A percentile compares a stretch with the other conserved stretches of the same genome.
Evolutionary conservation across 2,329 filamentous ascomycete species (phyloP).

Genomic region (Colletotrichum chlorophyti): DNA sequence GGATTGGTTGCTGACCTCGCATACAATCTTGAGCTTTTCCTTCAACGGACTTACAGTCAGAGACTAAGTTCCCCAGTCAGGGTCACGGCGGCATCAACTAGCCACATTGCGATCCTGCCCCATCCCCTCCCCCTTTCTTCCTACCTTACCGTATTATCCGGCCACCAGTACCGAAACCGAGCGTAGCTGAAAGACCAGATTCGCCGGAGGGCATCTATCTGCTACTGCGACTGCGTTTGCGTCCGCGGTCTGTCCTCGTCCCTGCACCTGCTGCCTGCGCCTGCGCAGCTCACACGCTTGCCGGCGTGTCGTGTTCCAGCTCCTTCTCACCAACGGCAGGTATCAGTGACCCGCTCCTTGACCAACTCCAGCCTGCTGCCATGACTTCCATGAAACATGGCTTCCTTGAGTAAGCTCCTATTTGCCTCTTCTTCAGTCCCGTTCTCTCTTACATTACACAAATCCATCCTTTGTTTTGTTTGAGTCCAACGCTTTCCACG

Average conservation of each 20-base stretch:
- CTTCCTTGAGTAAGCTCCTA: conserved; percentile 26
- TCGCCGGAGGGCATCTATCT: no score
- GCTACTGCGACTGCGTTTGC: neutral
- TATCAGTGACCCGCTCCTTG: conserved; percentile 16
- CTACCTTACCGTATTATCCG: conserved; percentile 12
- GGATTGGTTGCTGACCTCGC: conserved; percentile 14
- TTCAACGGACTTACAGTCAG: neutral
- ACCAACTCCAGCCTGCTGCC: conserved; percentile 7
- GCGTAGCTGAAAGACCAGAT: conserved; percentile 9
- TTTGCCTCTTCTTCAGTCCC: neutral
- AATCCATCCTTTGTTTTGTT: conserved; percentile 10
- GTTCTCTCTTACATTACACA: neutral
- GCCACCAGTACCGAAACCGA: conserved; percentile 21
- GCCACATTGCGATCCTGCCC: conserved; percentile 15
- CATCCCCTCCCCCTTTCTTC: neutral
- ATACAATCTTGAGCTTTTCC: conserved; percentile 19
- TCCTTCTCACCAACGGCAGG: conserved; percentile 9
- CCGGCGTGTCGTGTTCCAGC: no score
- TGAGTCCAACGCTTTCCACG: neutral
- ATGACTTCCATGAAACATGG: conserved; percentile 27
- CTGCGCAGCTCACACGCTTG: neutral
- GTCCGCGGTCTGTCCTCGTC: no score
- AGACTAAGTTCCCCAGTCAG: neutral
- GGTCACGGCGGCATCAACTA: conserved; percentile 8
- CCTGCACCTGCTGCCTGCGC: no score